Base-by-base conservation (phyloP, 306 rosid species). In the Comarum palustre region DNA sequence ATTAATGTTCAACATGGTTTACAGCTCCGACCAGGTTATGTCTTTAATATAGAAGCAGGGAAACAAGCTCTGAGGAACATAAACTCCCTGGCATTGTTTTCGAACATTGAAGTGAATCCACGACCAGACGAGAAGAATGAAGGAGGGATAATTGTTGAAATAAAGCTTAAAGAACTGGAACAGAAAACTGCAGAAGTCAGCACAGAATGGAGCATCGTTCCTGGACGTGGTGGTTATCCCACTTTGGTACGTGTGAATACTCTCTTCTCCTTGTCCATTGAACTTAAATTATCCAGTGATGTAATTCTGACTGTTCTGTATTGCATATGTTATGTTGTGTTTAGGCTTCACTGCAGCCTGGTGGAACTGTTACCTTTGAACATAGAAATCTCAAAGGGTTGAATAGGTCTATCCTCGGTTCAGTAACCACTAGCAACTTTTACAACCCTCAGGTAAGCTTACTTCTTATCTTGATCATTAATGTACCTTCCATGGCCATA, bases 281-380 rank as follows among this genome's bases (percentile, higher is more conserved):
- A 47, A 42, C 39, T 22, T 54, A 27, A 5, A 12, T 17, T 36
- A 54, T 55, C 13, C 50, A 17, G 48, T 75, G 47, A 15, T 67
- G 47, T 41, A 46, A 43, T 66, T 77, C 77, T 68, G 52, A 77
- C 72, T 62, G 54, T 68, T 66, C 54, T n/a, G n/a, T 77, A 25
- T 61, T 52, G 16, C 61, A 64, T 73, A n/a, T 58, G 7, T 71
- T 68, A 55, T 48, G 59, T 71, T 78, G 75, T 66, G 75, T 83
- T 69, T 78, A 94, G 99, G 97, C 99, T 82, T 91, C 99, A 3
- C 77, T 94, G 69, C 96, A 94, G 90, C 99, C 99, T 3, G 99
- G 99, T 66, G 99, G 99, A 68, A 91, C 95, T 41, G 79, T 94
- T 79, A 80, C 85, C 75, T 89, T 94, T 72, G 99, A 94, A 69